Conservation (phyloP, 1,139 yeast genomes). For the Kodamaea suecica region DNA sequence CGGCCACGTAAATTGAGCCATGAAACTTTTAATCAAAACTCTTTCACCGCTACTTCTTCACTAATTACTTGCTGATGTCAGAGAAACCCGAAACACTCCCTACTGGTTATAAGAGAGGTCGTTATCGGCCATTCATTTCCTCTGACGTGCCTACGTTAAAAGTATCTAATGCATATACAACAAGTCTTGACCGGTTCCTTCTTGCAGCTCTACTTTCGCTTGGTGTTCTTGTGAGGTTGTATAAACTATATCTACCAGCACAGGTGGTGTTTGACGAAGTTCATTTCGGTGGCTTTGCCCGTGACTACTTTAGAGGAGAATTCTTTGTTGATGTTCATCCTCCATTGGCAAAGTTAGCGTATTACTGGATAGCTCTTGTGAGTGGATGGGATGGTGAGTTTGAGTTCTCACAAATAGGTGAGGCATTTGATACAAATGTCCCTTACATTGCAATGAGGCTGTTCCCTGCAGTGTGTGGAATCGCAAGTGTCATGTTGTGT, state of each 20-base stretch:
- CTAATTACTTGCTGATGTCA: too few relatives aligned
- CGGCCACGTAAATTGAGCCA: too few relatives aligned
- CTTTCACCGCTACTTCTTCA: too few relatives aligned
- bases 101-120: conserved; percentile 17
- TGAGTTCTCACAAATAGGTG: conserved; percentile 31
- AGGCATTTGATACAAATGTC: conserved; percentile 26
- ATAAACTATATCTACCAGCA: conserved; percentile 27
- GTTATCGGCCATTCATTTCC: conserved; percentile 18
- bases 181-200: conserved; percentile 12
- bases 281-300: conserved; percentile 43
- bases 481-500: conserved; percentile 41
- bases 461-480: conserved; percentile 39
- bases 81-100: conserved; percentile 6
- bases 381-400: conserved; percentile 48
- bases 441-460: conserved; percentile 38
- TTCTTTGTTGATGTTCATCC: conserved; percentile 64
- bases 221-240: conserved; percentile 20
- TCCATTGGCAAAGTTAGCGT: conserved; percentile 54
- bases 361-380: conserved; percentile 38
- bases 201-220: conserved; percentile 13
- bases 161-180: neutral
- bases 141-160: conserved; percentile 4
- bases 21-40: too few relatives aligned
- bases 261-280: conserved; percentile 40
- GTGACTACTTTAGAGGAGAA: conserved; percentile 63